Percentiles rank a stretch among this genome's conserved stretches.
phyloP scores from a whole-genome alignment of 2,329 filamentous ascomycete species.

The Plenodomus lindquistii region DNA sequence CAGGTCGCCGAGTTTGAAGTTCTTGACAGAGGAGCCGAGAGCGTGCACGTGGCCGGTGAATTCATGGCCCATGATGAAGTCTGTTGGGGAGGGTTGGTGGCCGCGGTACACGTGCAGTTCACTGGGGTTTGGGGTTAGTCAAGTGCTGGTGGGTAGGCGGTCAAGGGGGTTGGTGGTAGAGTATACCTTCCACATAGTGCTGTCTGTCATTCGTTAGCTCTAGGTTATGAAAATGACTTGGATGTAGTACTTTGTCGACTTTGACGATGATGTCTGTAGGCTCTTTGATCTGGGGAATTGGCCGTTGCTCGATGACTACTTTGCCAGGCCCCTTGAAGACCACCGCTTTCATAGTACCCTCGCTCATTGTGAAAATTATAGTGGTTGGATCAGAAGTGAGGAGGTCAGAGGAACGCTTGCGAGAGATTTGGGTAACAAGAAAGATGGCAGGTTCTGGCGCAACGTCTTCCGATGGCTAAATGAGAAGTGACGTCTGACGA shows the following conservation, averaged over 20 bases:
- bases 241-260: slow-evolving; percentile 61
- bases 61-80: slow-evolving; percentile 79
- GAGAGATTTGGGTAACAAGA: background rate
- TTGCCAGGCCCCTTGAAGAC: slow-evolving; percentile 80
- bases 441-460: background rate
- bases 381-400: background rate
- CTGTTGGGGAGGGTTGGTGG: slow-evolving; percentile 69
- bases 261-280: slow-evolving; percentile 79
- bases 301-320: slow-evolving; percentile 76
- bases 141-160: background rate
- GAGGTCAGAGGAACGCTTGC: background rate
- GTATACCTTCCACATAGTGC: slow-evolving; percentile 83
- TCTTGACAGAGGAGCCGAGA: slow-evolving; percentile 68
- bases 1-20: slow-evolving; percentile 72
- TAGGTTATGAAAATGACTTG: background rate
- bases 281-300: slow-evolving; percentile 73
- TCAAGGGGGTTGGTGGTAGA: background rate
- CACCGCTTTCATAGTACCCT: slow-evolving; percentile 74
- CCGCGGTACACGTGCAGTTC: slow-evolving; percentile 88
- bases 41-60: slow-evolving; percentile 78
- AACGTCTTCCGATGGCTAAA: background rate
- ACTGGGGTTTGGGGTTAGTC: slow-evolving; percentile 49
- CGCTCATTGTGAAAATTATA: background rate
- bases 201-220: slow-evolving; percentile 50
- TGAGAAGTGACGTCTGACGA: slow-evolving; percentile 16